Conservation (phyloP, 1,284 basidiomycete species). For the Tausonia pullulans region DNA sequence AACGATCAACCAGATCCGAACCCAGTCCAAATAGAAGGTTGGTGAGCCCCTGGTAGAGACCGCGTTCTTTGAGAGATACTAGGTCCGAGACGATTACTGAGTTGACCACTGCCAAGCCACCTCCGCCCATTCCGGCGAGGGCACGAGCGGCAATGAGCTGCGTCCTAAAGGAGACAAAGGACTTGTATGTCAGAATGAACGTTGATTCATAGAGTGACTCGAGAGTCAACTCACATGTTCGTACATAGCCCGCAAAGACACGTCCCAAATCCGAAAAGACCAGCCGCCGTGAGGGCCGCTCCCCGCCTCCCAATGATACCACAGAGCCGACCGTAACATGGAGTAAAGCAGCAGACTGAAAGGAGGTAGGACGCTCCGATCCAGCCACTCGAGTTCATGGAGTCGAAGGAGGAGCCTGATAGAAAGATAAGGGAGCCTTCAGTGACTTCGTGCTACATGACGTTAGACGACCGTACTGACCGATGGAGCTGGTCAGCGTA, state of each 20-base stretch:
- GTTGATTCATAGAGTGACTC: too few species aligned
- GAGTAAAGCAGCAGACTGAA: conserved; percentile 67
- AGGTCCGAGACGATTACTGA: conserved; percentile 32
- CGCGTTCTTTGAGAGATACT: conserved; percentile 67
- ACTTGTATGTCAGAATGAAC: too few species aligned
- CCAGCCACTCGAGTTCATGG: conserved; percentile 44
- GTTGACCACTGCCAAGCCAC: conserved; percentile 44
- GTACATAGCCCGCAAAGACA: conserved; percentile 68
- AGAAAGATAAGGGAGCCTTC: neutral
- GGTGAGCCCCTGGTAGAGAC: conserved; percentile 62
- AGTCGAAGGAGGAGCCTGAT: too few species aligned
- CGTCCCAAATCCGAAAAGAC: conserved; percentile 56
- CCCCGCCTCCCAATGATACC: conserved; percentile 79
- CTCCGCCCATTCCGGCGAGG: conserved; percentile 80
- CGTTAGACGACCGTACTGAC: too few species aligned
- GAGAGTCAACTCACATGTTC: conserved; percentile 49
- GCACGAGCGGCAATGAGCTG: conserved; percentile 61
- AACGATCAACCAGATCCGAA: too few species aligned
- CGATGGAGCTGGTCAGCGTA: too few species aligned
- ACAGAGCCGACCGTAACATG: conserved; percentile 65
- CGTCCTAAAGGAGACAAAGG: neutral
- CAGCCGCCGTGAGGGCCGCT: conserved; percentile 46
- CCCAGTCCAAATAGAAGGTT: conserved; percentile 19
- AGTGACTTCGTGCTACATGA: too few species aligned
- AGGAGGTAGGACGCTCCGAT: conserved; percentile 77